Base-by-base conservation (phyloP, 192 early-diverging fungal genomes). In the Coemansia sp. region DNA sequence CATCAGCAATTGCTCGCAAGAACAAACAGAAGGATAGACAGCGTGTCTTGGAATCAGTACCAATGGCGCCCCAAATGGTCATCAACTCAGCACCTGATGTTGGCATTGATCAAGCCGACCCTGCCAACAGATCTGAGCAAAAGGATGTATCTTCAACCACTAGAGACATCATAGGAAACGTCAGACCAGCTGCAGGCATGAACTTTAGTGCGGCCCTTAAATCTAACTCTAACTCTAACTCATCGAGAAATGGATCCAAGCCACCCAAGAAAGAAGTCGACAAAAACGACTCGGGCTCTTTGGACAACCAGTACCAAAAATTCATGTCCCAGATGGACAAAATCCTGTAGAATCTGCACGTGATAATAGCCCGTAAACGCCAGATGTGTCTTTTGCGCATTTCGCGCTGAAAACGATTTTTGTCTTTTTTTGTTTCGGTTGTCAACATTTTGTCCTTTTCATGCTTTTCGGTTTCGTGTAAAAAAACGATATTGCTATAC, bases 61-160 rank as follows among this genome's bases (percentile, higher is more conserved):
- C 84, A 16, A 78, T 79, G 52, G 83, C 79, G 16, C 84, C 79
- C 28, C 80, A 77, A 58, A 84, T 87, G 64, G 73, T 80, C 37
- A 84, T 93, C 20, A 87, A 93, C 63, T 84, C 88, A 34, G 90
- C 91, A 12, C 91, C 91, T 13, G 86, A 88, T 35, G 75, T 90
- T 16, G 89, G 79, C 43, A 79, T 78, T 28, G 83, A 63, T 48
- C 48, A 23, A 25, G 48, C 48, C 12, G 48, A 26, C 9, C 48
- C 48, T 3, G 42, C 8, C 35, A 16, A 18, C 56, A 13, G 40
- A 30, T 48, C 40, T 70, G 72, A n/a, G 18, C 30, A 31, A 35
- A 58, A 31, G 20, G 18, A 2, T 10, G 33, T 20, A 16, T 15
- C 57, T 63, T 56, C 37, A 45, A 12, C 34, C 39, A 13, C 39